Base-by-base conservation (phyloP, 768 basidiomycete species). In the Mycena leptocephala region DNA sequence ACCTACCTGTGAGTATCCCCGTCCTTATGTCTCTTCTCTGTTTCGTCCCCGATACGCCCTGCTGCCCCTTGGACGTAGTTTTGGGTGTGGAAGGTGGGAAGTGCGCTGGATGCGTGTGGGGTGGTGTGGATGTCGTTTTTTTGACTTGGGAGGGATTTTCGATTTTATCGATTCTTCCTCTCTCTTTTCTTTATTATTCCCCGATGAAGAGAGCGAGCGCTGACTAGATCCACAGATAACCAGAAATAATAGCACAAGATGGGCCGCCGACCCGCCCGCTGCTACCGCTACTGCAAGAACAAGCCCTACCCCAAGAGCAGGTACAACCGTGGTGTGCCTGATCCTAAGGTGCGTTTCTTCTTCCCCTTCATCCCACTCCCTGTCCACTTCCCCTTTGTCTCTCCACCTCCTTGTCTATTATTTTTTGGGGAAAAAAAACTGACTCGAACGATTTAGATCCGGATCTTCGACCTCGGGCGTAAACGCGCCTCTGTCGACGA, bases 261-360 rank as follows among this genome's bases (percentile, higher is more conserved):
- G 97, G 97, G 97, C 92, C 96, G 97, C 86, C 96, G 97, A 90
- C 97, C 97, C 78, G 96, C 97, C 88, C 95, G 96, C 82, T 98
- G 97, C 93, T 98, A 98, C 90, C 95, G 97, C 80, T 99, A 99
- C 90, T 99, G 97, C 93, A 99, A 99, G 90, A 98, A 97, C 93
- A 99, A 99, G 93, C 97, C 98, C 30, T 97, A 95, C 90, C 96
- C 96, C 73, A 97, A 97, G 88, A 95, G 94, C 68, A 88, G 96
- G 83, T 98, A 98, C 91, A 98, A 98, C 89, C 96, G 97, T 89
- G 97, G 97, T 96, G 97, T 99, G 46, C 98, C 98, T 80, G 98
- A 99, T 83, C 87, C 97, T 80, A 98, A 97, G 91, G 96, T 93
- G 35, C 71, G 87, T 83, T 7, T 22, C 7, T 26, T 7, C 16